A percentile compares a stretch with the other conserved stretches of the same genome.
Conservation (phyloP, 139 green algal species). For the Picochlorum sp. region DNA sequence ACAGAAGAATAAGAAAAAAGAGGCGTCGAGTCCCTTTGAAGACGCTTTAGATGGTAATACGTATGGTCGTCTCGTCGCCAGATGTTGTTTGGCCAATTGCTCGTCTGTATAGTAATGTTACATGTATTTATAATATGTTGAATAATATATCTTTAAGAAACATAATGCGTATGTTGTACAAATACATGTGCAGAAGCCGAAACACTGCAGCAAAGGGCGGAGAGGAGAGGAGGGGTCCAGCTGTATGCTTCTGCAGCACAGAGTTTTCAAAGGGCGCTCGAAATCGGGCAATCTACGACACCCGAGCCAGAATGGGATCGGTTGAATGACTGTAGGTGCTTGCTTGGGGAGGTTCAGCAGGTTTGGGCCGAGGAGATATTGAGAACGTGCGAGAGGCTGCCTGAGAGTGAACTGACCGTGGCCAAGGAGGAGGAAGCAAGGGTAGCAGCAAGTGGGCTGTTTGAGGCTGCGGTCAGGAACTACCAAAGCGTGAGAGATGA, state of each 20-base stretch:
- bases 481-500: conserved; percentile 30
- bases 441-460: conserved; percentile 15
- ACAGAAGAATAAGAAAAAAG: too few relatives aligned
- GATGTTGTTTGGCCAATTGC: too few relatives aligned
- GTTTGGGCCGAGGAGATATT: conserved; percentile 25
- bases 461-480: conserved; percentile 16
- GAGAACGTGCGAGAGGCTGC: conserved; percentile 3
- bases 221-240: conserved; percentile 26
- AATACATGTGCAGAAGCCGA: conserved; percentile 37
- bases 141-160: too few relatives aligned
- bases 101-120: too few relatives aligned
- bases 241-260: conserved; percentile 27
- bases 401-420: conserved; percentile 21
- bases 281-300: background rate
- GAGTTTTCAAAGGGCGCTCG: conserved; percentile 12
- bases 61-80: too few relatives aligned
- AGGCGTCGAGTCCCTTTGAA: too few relatives aligned
- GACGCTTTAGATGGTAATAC: too few relatives aligned
- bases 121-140: too few relatives aligned
- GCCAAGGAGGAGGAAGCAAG: background rate
- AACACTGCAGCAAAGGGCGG: conserved; percentile 44
- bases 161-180: too few relatives aligned
- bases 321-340: conserved; percentile 9
- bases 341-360: conserved; percentile 40
- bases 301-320: background rate